phyloP scores from a whole-genome alignment of 495 filamentous ascomycete species.

The Bathelium albidoporum region DNA sequence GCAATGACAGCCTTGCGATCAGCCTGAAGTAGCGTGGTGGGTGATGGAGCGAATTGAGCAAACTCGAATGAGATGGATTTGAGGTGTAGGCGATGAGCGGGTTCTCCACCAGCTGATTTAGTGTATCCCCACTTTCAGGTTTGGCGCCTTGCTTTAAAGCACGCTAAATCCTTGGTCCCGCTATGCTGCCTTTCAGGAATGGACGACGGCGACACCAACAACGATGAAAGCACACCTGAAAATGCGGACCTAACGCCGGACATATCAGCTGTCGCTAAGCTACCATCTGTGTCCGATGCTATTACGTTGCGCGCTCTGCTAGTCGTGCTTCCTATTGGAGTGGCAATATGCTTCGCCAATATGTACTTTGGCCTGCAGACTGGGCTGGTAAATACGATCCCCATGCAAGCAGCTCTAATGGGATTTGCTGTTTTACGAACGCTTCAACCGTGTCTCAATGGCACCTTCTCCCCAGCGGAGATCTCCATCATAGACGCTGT shows the following conservation, averaged over 20 bases:
- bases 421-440: not conserved
- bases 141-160: too few species aligned
- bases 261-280: not conserved
- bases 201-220: not conserved
- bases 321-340: not conserved
- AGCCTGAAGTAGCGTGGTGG: too few species aligned
- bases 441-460: not conserved
- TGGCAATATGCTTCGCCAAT: not conserved
- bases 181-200: not conserved
- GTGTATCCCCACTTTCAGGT: too few species aligned
- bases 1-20: too few species aligned
- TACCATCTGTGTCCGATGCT: not conserved
- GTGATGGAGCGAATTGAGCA: too few species aligned
- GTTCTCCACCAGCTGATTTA: too few species aligned
- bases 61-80: too few species aligned
- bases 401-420: not conserved
- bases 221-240: not conserved
- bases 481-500: not conserved
- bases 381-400: not conserved
- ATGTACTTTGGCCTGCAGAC: not conserved
- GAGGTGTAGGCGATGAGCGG: too few species aligned
- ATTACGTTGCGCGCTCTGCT: not conserved
- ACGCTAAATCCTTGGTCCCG: too few species aligned
- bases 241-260: not conserved
- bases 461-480: not conserved